Evolutionary conservation across 2,329 filamentous ascomycete species (phyloP).

Genomic region (Fusarium citri): DNA sequence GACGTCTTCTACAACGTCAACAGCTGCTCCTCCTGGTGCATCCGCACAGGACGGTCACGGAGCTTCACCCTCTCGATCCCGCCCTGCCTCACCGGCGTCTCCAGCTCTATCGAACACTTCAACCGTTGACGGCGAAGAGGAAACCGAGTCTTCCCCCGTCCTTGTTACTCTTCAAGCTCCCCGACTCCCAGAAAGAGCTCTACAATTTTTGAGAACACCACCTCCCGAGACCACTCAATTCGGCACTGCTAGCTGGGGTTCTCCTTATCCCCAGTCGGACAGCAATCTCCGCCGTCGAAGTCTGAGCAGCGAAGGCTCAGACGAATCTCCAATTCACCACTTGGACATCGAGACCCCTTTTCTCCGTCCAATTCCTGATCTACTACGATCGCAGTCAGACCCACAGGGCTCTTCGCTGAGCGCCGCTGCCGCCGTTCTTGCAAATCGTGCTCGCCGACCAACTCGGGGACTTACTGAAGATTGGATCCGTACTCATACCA

Average conservation of each 20-base stretch:
- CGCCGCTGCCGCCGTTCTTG: constrained; percentile 71
- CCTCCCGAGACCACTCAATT: constrained; percentile 59
- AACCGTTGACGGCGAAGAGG: constrained; percentile 68
- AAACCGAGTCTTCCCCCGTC: constrained; percentile 66
- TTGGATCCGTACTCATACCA: constrained; percentile 88
- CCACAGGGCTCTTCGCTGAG: constrained; percentile 53
- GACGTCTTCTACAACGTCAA: constrained; percentile 66
- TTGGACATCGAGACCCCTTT: constrained; percentile 72
- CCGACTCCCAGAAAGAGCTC: constrained; percentile 66
- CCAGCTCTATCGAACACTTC: constrained; percentile 72
- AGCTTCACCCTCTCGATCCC: constrained; percentile 51
- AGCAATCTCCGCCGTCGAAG: constrained; percentile 62
- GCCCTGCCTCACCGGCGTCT: constrained; percentile 58
- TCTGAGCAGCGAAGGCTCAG: constrained; percentile 68
- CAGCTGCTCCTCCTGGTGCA: constrained; percentile 67
- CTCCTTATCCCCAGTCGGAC: constrained; percentile 81
- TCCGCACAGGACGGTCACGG: constrained; percentile 68
- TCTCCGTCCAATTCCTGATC: constrained; percentile 66
- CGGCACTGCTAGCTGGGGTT: constrained; percentile 88
- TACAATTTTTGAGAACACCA: constrained; percentile 67
- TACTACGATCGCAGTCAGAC: constrained; percentile 49
- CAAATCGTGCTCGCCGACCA: constrained; percentile 70
- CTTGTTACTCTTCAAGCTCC: constrained; percentile 70
- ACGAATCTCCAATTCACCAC: constrained; percentile 70
- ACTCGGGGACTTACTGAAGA: constrained; percentile 78